Conservation (phyloP, 345 rosid genomes). For the Salix dunnii region DNA sequence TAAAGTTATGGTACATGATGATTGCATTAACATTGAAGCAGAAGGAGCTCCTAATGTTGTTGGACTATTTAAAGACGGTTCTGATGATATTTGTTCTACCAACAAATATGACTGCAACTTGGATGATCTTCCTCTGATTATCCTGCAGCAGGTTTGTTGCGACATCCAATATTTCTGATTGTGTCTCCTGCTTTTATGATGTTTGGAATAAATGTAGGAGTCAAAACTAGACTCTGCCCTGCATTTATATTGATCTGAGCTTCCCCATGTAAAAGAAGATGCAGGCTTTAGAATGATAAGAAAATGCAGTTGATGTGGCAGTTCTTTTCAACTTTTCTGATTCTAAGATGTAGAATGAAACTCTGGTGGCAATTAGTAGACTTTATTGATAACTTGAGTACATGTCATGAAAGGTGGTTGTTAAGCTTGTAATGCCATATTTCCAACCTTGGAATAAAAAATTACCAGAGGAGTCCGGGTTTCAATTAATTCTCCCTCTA, state of each 20-base stretch:
- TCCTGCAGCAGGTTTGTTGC: slow-evolving; percentile 79
- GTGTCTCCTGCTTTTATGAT: background rate
- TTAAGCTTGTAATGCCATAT: no score
- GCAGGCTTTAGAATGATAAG: background rate
- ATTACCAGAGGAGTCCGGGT: no score
- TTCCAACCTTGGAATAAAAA: no score
- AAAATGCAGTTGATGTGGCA: background rate
- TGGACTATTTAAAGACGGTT: slow-evolving; percentile 61
- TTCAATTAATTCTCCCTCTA: no score
- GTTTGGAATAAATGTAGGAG: background rate
- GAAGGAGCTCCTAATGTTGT: slow-evolving; percentile 89
- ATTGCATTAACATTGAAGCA: slow-evolving; percentile 68
- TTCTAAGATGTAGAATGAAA: background rate
- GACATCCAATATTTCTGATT: background rate
- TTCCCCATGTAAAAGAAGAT: no score
- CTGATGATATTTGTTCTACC: slow-evolving; percentile 53
- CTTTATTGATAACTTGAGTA: background rate
- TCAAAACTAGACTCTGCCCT: background rate
- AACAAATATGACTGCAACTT: slow-evolving; percentile 81
- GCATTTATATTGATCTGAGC: background rate
- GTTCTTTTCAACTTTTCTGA: background rate
- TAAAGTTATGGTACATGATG: slow-evolving; percentile 70
- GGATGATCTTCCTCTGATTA: slow-evolving; percentile 67
- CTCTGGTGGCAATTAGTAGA: background rate
- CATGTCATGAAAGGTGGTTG: no score